A percentile compares a stretch with the other conserved stretches of the same genome.
Conservation (phyloP, 805 yeast genomes). For the Yamadazyma scolyti region DNA sequence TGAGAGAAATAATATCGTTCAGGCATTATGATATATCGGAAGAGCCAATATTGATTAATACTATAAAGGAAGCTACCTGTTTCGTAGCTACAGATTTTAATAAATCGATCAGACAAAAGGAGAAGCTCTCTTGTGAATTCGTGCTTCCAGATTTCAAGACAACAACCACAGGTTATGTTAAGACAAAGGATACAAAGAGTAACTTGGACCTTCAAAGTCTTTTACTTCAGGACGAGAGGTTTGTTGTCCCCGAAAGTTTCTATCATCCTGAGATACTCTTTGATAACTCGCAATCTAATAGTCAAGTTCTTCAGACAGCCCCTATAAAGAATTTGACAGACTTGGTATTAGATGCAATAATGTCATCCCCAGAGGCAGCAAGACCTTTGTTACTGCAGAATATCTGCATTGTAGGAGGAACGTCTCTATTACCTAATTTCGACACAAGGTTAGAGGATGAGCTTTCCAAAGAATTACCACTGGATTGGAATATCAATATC, state of each 20-base stretch:
- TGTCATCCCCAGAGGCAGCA: conserved; percentile 66
- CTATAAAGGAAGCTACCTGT: conserved; percentile 77
- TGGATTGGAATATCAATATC: conserved; percentile 62
- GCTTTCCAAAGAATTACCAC: conserved; percentile 64
- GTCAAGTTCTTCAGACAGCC: conserved; percentile 29
- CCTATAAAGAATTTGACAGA: conserved; percentile 77
- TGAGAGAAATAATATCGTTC: conserved; percentile 82
- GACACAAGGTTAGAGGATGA: conserved; percentile 57
- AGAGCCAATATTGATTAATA: conserved; percentile 79
- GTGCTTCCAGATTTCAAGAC: conserved; percentile 86
- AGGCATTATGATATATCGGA: conserved; percentile 92
- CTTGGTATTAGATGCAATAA: conserved; percentile 64
- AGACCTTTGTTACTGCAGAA: conserved; percentile 78
- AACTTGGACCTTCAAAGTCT: conserved; percentile 57
- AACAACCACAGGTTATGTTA: conserved; percentile 70
- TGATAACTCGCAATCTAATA: conserved; percentile 29
- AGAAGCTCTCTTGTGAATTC: conserved; percentile 54
- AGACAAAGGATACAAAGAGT: conserved; percentile 27
- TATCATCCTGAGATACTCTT: conserved; percentile 75
- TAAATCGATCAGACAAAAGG: conserved; percentile 37
- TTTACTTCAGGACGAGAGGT: conserved; percentile 75
- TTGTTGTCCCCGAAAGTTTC: conserved; percentile 79
- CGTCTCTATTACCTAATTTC: conserved; percentile 66
- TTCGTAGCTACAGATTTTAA: conserved; percentile 63
- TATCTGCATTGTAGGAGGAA: conserved; percentile 80